Evolutionary conservation across 805 yeast genomes (phyloP).

Genomic region (Barnettozyma pratensis): DNA sequence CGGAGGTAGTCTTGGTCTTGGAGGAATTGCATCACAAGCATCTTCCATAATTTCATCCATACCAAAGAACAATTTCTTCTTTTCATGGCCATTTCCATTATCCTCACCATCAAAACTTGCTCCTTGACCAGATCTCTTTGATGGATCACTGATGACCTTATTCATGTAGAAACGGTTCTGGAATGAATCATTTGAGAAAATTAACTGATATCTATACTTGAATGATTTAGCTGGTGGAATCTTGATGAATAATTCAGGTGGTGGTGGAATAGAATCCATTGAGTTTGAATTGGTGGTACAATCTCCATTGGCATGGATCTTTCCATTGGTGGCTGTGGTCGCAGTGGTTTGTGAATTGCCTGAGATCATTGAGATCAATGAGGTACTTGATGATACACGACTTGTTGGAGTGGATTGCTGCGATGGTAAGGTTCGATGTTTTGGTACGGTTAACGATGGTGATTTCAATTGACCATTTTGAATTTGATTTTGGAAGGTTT

Average conservation of each 20-base stretch:
- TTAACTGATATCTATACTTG: slow-evolving; percentile 41
- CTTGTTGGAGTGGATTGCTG: slow-evolving; percentile 6
- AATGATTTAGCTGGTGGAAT: slow-evolving; percentile 44
- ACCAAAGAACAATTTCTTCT: slow-evolving; percentile 4
- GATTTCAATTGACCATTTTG: neutral
- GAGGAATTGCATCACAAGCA: neutral
- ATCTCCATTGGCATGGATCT: slow-evolving; percentile 9
- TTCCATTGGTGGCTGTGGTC: neutral
- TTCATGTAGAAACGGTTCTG: slow-evolving; percentile 24
- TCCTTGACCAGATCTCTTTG: neutral
- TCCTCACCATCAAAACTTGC: neutral
- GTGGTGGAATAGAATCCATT: slow-evolving; percentile 28
- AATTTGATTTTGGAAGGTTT: slow-evolving; percentile 1
- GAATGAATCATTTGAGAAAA: slow-evolving; percentile 37
- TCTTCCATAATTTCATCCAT: slow-evolving; percentile 4
- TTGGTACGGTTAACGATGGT: slow-evolving; percentile 4
- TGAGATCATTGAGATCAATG: slow-evolving; percentile 7
- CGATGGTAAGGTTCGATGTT: neutral
- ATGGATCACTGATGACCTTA: slow-evolving; percentile 9
- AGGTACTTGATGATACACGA: slow-evolving; percentile 14
- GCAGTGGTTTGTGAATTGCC: neutral
- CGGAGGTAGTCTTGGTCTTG: slow-evolving; percentile 7
- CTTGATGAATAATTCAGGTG: slow-evolving; percentile 40
- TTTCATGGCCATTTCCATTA: neutral
- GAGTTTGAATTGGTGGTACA: slow-evolving; percentile 4